Evolutionary conservation across 108 stramenopile genomes (phyloP), one percentile per base, ranked within the genome.

Genomic region (Aurantiochytrium sp.): DNA sequence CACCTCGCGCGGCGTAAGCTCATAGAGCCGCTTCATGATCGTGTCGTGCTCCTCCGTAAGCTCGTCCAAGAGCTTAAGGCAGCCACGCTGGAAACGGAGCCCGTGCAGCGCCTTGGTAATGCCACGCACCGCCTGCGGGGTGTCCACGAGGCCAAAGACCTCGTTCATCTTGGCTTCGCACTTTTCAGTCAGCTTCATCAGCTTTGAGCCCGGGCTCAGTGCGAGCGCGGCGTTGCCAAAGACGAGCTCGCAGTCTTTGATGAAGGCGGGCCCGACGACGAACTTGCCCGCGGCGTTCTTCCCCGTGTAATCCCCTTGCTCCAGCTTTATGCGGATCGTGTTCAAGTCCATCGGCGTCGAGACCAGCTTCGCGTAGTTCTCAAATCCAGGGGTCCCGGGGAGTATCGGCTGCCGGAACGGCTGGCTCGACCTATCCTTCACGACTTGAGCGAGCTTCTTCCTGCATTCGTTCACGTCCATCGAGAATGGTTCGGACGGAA

Each of bases 241-340:
- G 17, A 81, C 73, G 27, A 81, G 45, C 45, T 41, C 73, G 45
- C 73, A 81, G 4, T 81, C 73, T 81, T 48, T 41, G 42, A 81
- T 6, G 32, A 81, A 81, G 10, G 42, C 6, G 42, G 42, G 19
- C 12, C 39, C 73, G 19, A 81, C 73, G 24, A 48, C 19, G n/a
- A 12, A 12, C n/a, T 48, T 30, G 27, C 73, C 73, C 8, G 50
- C 45, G n/a, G 42, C 19, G 34, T 1, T 34, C 45, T 39, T 6
- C 12, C 15, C 73, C 10, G 12, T 12, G 45, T 81, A 81, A n/a
- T 41, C 73, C 6, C 73, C 73, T 2, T 81, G 6, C 17, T 48
- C 45, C 12, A 81, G 73, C 39, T 42, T 37, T 24, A 8, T 24
- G 12, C 21, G 21, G 12, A 81, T 48, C 1, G 42, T 48, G 36